These are phyloP conservation scores for Annulohypoxylon nitens DNA, from an alignment of 495 filamentous ascomycete species.

Conservation along the genomic window DNA sequence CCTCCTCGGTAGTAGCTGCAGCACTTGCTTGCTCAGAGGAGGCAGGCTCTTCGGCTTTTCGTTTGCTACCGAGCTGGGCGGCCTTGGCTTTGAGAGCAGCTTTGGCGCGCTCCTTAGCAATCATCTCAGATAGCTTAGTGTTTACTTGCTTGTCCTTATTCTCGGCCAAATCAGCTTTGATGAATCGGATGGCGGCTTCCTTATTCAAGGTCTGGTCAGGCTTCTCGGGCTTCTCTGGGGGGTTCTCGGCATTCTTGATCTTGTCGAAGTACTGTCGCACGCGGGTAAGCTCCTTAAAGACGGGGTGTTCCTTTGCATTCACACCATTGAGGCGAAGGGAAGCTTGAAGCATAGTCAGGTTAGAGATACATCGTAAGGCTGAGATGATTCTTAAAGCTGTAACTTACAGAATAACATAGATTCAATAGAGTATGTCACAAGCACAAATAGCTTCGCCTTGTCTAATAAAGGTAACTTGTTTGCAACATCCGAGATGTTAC, in stretches of 20 bases:
- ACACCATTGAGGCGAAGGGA: slow-evolving; percentile 83
- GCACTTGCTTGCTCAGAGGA: slow-evolving; percentile 36
- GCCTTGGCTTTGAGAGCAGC: slow-evolving; percentile 55
- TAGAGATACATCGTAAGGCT: too few species aligned
- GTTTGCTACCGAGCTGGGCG: slow-evolving; percentile 54
- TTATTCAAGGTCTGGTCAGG: slow-evolving; percentile 78
- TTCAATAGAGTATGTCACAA: slow-evolving; percentile 87
- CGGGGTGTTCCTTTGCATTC: slow-evolving; percentile 83
- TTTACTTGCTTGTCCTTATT: slow-evolving; percentile 57
- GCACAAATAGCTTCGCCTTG: slow-evolving; percentile 90
- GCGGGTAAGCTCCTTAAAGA: slow-evolving; percentile 85
- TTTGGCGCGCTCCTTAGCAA: slow-evolving; percentile 62
- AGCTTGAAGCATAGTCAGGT: slow-evolving; percentile 65
- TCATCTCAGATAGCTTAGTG: slow-evolving; percentile 58
- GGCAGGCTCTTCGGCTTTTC: slow-evolving; percentile 51
- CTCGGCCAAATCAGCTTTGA: slow-evolving; percentile 77
- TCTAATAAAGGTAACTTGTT: slow-evolving; percentile 89
- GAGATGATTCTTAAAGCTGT: not conserved
- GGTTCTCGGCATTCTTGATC: slow-evolving; percentile 73
- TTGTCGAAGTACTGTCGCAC: slow-evolving; percentile 95
- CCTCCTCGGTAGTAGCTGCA: slow-evolving; percentile 35
- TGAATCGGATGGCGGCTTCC: slow-evolving; percentile 81
- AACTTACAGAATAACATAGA: slow-evolving; percentile 89
- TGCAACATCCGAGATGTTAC: slow-evolving; percentile 72
- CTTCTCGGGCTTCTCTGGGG: slow-evolving; percentile 67